Percentiles rank a stretch among this genome's conserved stretches.
These are phyloP conservation scores for Bipolaris zeicola DNA, from an alignment of 2,329 filamentous ascomycete genomes.

Conservation along the genomic window DNA sequence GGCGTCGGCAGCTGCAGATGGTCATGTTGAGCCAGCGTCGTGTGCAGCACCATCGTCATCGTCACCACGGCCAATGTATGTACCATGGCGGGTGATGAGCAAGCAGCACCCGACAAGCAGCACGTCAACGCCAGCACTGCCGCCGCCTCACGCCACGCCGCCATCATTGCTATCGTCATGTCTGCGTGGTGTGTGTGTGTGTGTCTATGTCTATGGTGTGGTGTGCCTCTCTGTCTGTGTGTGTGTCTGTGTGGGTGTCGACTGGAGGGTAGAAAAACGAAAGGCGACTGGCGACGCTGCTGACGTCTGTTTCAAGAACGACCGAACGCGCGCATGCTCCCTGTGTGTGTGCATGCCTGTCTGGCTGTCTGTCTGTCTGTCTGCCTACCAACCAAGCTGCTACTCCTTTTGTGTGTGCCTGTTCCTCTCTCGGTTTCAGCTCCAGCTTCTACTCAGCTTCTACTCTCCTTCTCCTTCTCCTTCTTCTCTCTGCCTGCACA, in stretches of 20 bases:
- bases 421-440: background rate
- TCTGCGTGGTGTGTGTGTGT: too few relatives aligned
- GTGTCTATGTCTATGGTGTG: background rate
- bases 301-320: constrained; percentile 34
- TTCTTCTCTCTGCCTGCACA: background rate
- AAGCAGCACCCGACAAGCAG: too few relatives aligned
- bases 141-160: background rate
- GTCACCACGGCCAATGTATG: background rate
- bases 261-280: constrained; percentile 3
- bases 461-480: background rate
- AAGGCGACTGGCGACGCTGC: constrained; percentile 20
- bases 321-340: constrained; percentile 22
- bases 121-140: background rate
- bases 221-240: background rate
- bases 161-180: too few relatives aligned
- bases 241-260: constrained; percentile 10
- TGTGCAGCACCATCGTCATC: background rate
- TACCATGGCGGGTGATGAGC: background rate
- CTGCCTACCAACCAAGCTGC: background rate
- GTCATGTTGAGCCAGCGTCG: constrained; percentile 7
- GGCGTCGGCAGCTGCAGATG: constrained; percentile 19
- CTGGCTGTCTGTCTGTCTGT: background rate
- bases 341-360: background rate
- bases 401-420: background rate
- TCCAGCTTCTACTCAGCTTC: background rate